phyloP scores from a whole-genome alignment of 1,139 yeast species.

The Yarrowia galli region DNA sequence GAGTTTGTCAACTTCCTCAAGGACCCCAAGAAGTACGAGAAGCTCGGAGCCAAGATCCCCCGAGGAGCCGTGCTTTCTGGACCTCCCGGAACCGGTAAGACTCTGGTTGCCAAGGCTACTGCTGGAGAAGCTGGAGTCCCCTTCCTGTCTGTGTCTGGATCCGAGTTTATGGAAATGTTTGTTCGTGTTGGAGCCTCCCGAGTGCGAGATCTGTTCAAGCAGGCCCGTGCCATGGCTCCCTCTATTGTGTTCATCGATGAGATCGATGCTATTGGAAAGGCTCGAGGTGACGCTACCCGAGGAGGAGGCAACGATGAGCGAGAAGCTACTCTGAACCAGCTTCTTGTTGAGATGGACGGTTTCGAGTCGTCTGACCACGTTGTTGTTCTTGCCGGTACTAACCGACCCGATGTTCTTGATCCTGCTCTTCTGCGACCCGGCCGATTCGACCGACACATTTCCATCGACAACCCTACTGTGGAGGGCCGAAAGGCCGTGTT shows the following conservation, averaged over 20 bases:
- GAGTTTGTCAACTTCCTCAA: conserved; percentile 93
- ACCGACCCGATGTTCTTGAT: conserved; percentile 91
- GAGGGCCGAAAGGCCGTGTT: conserved; percentile 92
- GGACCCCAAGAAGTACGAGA: conserved; percentile 89
- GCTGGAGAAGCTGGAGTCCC: conserved; percentile 99
- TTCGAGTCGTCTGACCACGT: conserved; percentile 89
- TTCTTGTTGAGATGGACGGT: conserved; percentile 98
- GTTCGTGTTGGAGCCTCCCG: conserved; percentile 99
- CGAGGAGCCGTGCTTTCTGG: conserved; percentile 97
- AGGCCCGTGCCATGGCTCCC: conserved; percentile 93
- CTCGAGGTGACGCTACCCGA: conserved; percentile 76
- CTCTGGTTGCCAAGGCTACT: conserved; percentile 93
- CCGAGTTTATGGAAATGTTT: conserved; percentile 99
- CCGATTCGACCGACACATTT: conserved; percentile 91
- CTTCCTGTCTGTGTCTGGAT: conserved; percentile 91
- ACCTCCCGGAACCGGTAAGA: conserved; percentile 99
- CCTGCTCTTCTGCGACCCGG: conserved; percentile 96
- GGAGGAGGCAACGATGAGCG: conserved; percentile 95
- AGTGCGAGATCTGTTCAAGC: conserved; percentile 91
- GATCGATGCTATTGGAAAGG: conserved; percentile 97
- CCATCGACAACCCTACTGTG: conserved; percentile 90
- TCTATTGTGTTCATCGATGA: conserved; percentile 95
- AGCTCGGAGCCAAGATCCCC: conserved; percentile 94
- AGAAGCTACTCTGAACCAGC: conserved; percentile 93
- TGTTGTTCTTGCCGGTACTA: conserved; percentile 96